A percentile compares a stretch with the other conserved stretches of the same genome.
Conservation (phyloP, 164 flowering plant species). For the Amborella trichopoda region DNA sequence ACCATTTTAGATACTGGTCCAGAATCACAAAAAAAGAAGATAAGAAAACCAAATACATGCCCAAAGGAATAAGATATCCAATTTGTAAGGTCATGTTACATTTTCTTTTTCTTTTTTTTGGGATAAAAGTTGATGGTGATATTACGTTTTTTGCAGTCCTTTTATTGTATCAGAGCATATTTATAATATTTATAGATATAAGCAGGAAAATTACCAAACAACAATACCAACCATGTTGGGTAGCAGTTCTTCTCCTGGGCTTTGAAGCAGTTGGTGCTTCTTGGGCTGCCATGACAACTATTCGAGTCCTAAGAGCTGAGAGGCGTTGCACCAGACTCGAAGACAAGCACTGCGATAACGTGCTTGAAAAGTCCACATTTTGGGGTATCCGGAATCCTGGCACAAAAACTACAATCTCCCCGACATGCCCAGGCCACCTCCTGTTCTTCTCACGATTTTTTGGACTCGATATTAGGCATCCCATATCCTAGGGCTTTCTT, state of each 20-base stretch:
- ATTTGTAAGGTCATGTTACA: no score
- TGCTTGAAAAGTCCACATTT: conserved; percentile 51
- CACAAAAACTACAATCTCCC: conserved; percentile 66
- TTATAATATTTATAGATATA: no score
- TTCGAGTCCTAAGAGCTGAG: conserved; percentile 58
- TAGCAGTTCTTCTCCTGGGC: conserved; percentile 55
- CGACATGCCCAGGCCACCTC: conserved; percentile 52
- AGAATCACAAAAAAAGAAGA: no score
- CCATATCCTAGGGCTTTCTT: conserved; percentile 37
- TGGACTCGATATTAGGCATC: conserved; percentile 59
- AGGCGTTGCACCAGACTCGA: conserved; percentile 52
- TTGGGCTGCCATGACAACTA: conserved; percentile 71
- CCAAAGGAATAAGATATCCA: no score
- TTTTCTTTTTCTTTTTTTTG: no score
- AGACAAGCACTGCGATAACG: conserved; percentile 41
- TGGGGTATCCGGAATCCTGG: conserved; percentile 79
- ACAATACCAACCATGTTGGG: conserved; percentile 76
- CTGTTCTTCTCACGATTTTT: conserved; percentile 51
- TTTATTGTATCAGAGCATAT: no score
- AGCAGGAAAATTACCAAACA: no score
- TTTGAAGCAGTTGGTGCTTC: conserved; percentile 55
- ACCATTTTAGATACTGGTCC: no score
- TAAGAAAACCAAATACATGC: no score
- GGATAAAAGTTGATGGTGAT: no score
- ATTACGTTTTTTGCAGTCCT: no score